phyloP scores from a whole-genome alignment of 2,329 filamentous ascomycete species.

The Monilinia vaccinii-corymbosi region DNA sequence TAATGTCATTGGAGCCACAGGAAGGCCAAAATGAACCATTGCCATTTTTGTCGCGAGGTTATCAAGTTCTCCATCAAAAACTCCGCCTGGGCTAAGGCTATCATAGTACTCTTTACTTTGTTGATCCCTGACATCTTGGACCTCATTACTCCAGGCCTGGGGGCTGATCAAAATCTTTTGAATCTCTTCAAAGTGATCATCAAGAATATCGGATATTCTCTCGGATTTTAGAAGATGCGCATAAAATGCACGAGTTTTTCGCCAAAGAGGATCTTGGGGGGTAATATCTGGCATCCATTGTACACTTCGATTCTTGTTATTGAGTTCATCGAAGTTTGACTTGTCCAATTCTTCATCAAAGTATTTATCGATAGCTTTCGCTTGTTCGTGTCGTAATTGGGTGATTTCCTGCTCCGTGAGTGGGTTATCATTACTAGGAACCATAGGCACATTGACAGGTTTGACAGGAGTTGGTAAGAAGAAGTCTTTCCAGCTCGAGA shows the following conservation, averaged over 20 bases:
- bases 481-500: background rate
- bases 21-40: conserved; percentile 28
- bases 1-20: conserved; percentile 22
- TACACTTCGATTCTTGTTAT: background rate
- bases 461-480: background rate
- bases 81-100: background rate
- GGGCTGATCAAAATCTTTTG: conserved; percentile 2
- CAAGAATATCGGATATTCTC: background rate
- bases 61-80: conserved; percentile 12
- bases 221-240: background rate
- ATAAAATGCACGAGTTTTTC: background rate
- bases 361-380: conserved; percentile 6
- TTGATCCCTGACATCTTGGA: background rate
- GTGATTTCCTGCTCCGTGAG: background rate
- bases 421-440: background rate
- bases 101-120: conserved; percentile 4
- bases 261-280: background rate
- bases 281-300: conserved; percentile 7
- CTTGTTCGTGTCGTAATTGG: conserved; percentile 1
- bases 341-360: conserved; percentile 10
- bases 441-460: background rate
- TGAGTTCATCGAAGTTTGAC: background rate
- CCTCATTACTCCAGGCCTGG: background rate
- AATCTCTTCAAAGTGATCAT: conserved; percentile 1
- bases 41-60: conserved; percentile 27